phyloP scores from a whole-genome alignment of 1,284 basidiomycete species.

The Calocybe gambosa region DNA sequence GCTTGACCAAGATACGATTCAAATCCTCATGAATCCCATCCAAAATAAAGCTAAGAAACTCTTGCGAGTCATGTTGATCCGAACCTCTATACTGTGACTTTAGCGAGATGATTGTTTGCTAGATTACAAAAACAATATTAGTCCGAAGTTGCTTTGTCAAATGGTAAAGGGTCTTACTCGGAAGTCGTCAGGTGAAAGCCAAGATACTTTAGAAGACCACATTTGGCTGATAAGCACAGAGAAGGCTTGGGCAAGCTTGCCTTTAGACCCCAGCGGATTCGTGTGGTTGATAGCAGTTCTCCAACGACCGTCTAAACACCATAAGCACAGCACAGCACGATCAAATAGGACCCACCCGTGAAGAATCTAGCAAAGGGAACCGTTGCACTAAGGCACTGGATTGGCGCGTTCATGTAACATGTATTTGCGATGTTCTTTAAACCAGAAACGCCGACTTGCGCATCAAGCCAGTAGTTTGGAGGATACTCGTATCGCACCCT shows the following conservation, averaged over 20 bases:
- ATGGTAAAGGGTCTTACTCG: constrained; percentile 48
- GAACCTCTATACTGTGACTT: constrained; percentile 87
- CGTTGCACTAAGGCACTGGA: constrained; percentile 93
- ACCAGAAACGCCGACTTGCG: constrained; percentile 77
- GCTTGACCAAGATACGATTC: constrained; percentile 82
- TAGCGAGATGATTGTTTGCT: constrained; percentile 82
- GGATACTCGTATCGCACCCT: constrained; percentile 67
- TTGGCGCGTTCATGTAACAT: constrained; percentile 98
- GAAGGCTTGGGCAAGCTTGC: constrained; percentile 79
- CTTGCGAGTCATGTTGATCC: constrained; percentile 97
- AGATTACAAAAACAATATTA: not conserved
- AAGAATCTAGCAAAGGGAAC: constrained; percentile 90
- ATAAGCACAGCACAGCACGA: not conserved
- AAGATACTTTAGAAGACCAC: constrained; percentile 85
- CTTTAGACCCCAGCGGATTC: constrained; percentile 88
- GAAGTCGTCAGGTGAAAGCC: constrained; percentile 82
- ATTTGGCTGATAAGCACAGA: constrained; percentile 80
- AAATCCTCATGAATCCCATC: constrained; percentile 97
- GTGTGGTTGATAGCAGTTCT: constrained; percentile 82
- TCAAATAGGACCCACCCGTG: constrained; percentile 47
- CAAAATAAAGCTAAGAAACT: constrained; percentile 91
- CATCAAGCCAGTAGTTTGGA: constrained; percentile 75
- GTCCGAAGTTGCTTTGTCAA: not conserved
- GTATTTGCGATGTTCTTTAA: constrained; percentile 97
- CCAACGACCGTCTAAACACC: constrained; percentile 72